Evolutionary conservation across 2,329 filamentous ascomycete species (phyloP).

Genomic region (Botrytis elliptica): DNA sequence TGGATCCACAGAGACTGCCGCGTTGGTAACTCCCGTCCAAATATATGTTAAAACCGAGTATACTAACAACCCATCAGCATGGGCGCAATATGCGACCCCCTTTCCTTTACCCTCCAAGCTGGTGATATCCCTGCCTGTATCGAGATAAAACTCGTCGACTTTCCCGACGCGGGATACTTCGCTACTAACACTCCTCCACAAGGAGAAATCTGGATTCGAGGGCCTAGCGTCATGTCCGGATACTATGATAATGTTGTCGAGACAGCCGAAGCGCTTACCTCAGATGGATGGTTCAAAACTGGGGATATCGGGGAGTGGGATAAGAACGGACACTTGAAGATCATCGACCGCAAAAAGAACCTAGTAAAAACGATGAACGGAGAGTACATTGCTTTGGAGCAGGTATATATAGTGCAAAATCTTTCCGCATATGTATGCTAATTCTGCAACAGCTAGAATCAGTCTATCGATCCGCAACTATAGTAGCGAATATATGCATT

Average conservation of each 20-base stretch:
- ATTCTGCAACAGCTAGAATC: conserved; percentile 63
- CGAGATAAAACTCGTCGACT: conserved; percentile 88
- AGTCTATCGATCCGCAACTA: conserved; percentile 73
- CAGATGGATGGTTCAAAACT: conserved; percentile 85
- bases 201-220: conserved; percentile 76
- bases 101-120: conserved; percentile 73
- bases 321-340: conserved; percentile 76
- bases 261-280: conserved; percentile 67
- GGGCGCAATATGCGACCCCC: conserved; percentile 73
- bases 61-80: conserved; percentile 62
- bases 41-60: too few species aligned
- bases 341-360: conserved; percentile 63
- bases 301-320: conserved; percentile 84
- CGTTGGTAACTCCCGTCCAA: conserved; percentile 37
- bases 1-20: conserved; percentile 87
- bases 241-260: conserved; percentile 73
- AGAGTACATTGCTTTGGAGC: conserved; percentile 96
- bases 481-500: conserved; percentile 82
- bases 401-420: conserved; percentile 41
- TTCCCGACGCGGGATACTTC: conserved; percentile 77
- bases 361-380: conserved; percentile 68
- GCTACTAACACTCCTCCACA: conserved; percentile 55
- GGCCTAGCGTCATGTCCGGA: conserved; percentile 77
- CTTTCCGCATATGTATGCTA: conserved; percentile 20
- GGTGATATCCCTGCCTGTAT: conserved; percentile 74